phyloP scores from a whole-genome alignment of 768 basidiomycete genomes.

The Pleurotus giganteus region DNA sequence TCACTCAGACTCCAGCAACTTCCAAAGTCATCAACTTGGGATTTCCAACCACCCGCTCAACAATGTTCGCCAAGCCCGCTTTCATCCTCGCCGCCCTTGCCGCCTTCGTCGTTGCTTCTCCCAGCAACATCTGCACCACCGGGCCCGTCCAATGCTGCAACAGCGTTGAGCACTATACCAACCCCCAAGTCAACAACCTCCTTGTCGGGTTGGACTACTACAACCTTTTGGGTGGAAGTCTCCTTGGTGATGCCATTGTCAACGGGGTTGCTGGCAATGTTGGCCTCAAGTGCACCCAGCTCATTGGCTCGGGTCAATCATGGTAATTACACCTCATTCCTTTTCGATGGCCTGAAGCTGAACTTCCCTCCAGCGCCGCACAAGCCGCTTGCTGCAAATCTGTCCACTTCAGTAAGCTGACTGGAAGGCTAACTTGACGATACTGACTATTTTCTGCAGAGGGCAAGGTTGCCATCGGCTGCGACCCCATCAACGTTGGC shows the following conservation, averaged over 20 bases:
- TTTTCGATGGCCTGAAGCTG: not conserved
- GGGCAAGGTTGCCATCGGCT: not conserved
- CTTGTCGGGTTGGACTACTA: slow-evolving; percentile 5
- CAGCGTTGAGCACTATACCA: slow-evolving; percentile 4
- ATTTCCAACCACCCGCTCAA: not conserved
- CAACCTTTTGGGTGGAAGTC: not conserved
- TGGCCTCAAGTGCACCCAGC: slow-evolving; percentile 1
- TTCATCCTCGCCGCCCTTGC: slow-evolving; percentile 6
- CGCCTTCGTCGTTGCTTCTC: slow-evolving; percentile 4
- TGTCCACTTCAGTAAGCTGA: slow-evolving; percentile 5
- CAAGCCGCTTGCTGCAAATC: slow-evolving; percentile 2
- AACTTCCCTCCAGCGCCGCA: not conserved
- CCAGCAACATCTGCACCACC: slow-evolving; percentile 4
- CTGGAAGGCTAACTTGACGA: not conserved
- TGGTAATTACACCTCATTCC: not conserved
- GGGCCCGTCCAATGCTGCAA: slow-evolving; percentile 7
- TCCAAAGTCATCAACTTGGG: slow-evolving; percentile 8
- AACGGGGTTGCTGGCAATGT: slow-evolving; percentile 1
- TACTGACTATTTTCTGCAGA: not conserved
- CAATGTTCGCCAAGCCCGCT: slow-evolving; percentile 8
- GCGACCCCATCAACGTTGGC: not conserved
- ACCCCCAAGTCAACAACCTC: slow-evolving; percentile 8
- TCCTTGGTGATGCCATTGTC: not conserved
- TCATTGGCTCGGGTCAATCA: not conserved
- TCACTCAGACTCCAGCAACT: slow-evolving; percentile 1